Evolutionary conservation across 1,139 yeast genomes (phyloP).

Genomic region (Hyphopichia wangnamkhiaoensis): DNA sequence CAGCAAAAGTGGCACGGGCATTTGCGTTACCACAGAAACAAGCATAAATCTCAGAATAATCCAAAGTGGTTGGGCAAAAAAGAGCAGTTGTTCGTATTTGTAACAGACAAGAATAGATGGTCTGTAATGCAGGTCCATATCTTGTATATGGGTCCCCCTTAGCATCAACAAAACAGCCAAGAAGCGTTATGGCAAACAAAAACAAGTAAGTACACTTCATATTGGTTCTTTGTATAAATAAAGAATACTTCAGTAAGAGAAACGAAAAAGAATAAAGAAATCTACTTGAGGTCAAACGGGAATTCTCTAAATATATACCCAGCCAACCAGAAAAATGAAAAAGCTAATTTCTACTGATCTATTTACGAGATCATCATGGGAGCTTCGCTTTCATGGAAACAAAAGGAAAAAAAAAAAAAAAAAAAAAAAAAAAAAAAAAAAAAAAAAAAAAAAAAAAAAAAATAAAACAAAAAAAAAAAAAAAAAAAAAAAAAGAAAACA

Average conservation of each 20-base stretch:
- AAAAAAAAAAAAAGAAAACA: too few relatives aligned
- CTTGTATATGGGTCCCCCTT: conserved; percentile 11
- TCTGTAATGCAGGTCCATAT: conserved; percentile 8
- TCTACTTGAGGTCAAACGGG: too few relatives aligned
- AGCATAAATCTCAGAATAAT: conserved; percentile 2
- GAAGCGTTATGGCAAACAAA: too few relatives aligned
- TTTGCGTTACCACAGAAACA: conserved; percentile 14
- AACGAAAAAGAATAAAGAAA: too few relatives aligned
- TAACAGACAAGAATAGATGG: conserved; percentile 19
- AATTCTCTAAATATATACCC: too few relatives aligned
- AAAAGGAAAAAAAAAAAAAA: not conserved
- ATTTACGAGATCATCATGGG: not conserved
- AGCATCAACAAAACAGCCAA: not conserved
- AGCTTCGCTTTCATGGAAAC: not conserved
- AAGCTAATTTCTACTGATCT: too few relatives aligned
- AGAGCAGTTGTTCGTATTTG: conserved; percentile 13
- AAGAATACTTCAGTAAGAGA: too few relatives aligned
- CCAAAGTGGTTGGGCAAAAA: conserved; percentile 13
- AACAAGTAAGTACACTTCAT: not conserved
- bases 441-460: too few relatives aligned
- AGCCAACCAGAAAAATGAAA: too few relatives aligned
- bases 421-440: too few relatives aligned
- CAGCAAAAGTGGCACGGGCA: conserved; percentile 18
- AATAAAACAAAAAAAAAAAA: not conserved
- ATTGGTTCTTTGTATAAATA: not conserved